These are phyloP conservation scores for Pleodorina starrii DNA, from an alignment of 139 green algal species.

Conservation along the genomic window DNA sequence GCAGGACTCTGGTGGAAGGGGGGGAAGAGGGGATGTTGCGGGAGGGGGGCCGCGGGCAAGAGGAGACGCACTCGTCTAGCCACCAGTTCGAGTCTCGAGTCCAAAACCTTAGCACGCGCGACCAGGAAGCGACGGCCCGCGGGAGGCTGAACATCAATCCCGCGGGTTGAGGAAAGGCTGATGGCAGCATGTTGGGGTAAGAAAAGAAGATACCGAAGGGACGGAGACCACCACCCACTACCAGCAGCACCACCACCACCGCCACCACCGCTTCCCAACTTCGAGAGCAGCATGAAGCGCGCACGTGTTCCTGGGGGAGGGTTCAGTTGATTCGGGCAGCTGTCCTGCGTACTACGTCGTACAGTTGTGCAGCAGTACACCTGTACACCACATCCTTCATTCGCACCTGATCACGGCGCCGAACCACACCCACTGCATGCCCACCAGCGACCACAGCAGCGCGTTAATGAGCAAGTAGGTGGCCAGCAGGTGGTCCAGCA, in stretches of 20 bases:
- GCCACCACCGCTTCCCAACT: background rate
- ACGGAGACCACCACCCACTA: background rate
- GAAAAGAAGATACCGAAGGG: no score
- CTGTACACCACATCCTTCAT: background rate
- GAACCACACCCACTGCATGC: constrained; percentile 61
- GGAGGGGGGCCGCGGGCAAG: background rate
- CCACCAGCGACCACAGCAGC: constrained; percentile 54
- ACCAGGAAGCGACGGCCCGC: no score
- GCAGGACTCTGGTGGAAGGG: constrained; percentile 35
- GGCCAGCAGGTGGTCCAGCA: constrained; percentile 33
- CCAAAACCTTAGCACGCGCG: no score
- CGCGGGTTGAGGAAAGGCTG: no score
- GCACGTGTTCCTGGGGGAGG: background rate
- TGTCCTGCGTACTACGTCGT: background rate
- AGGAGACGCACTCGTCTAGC: background rate
- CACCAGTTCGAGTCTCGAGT: background rate
- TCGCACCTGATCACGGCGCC: constrained; percentile 45
- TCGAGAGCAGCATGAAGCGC: background rate
- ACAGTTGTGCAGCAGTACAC: background rate
- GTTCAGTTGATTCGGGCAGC: background rate
- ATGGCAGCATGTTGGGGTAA: no score
- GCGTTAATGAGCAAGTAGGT: constrained; percentile 34
- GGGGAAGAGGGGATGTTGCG: background rate
- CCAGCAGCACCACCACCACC: no score
- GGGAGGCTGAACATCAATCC: no score